Percentiles rank a stretch among this genome's conserved stretches.
Evolutionary conservation across 2,329 filamentous ascomycete species (phyloP).

Genomic region (Fusarium decemcellulare): DNA sequence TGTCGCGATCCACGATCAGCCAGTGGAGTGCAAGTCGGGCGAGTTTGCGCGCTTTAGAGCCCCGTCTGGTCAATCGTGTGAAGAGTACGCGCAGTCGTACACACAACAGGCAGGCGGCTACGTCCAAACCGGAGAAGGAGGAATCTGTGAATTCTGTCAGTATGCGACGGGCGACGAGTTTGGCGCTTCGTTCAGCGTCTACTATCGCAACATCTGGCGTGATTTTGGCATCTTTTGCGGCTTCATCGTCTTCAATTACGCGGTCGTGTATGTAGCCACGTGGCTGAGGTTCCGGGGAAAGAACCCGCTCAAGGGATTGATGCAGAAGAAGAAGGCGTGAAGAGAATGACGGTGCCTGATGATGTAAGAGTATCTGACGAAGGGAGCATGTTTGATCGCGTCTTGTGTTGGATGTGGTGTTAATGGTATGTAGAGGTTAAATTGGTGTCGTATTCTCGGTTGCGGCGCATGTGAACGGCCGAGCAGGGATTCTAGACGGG

Average conservation of each 20-base stretch:
- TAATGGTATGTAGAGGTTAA: too few species aligned
- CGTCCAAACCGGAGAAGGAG: conserved; percentile 67
- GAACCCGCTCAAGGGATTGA: conserved; percentile 53
- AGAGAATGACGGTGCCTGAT: background rate
- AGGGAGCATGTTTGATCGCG: too few species aligned
- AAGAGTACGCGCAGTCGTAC: conserved; percentile 70
- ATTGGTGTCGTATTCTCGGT: too few species aligned
- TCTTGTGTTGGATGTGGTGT: too few species aligned
- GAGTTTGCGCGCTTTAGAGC: conserved; percentile 74
- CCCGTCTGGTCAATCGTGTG: conserved; percentile 72
- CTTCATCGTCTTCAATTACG: conserved; percentile 75
- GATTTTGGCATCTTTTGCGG: conserved; percentile 76
- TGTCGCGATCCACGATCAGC: conserved; percentile 66
- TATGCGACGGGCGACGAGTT: conserved; percentile 74
- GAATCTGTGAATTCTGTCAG: conserved; percentile 75
- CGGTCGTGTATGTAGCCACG: conserved; percentile 55
- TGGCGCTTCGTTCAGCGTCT: conserved; percentile 71
- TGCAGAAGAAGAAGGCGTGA: conserved; percentile 44
- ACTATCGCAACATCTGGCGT: conserved; percentile 73
- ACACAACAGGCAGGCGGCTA: conserved; percentile 71
- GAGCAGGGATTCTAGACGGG: too few species aligned
- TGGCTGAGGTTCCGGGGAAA: conserved; percentile 57
- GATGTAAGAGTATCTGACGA: too few species aligned
- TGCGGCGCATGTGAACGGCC: too few species aligned
- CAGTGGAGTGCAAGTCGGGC: conserved; percentile 66